Evolutionary conservation across 1,284 basidiomycete genomes (phyloP).

Genomic region (Grifola frondosa): DNA sequence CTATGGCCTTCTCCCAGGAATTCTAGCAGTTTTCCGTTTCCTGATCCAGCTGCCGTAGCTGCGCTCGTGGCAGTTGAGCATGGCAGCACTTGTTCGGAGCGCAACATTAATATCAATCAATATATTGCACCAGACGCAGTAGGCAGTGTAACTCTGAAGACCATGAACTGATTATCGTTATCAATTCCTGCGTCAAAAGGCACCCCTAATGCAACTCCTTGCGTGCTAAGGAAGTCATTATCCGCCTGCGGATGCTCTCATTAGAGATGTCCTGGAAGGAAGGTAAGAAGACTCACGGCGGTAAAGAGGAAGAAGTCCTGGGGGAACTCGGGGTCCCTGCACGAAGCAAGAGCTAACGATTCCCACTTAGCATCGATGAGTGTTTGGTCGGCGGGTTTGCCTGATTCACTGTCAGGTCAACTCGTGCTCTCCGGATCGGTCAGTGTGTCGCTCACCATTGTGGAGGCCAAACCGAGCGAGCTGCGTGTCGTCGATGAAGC

Average conservation of each 20-base stretch:
- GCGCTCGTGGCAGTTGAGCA: too few species aligned
- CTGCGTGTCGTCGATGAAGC: conserved; percentile 49
- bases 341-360: conserved; percentile 59
- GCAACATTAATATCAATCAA: too few species aligned
- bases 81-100: too few species aligned
- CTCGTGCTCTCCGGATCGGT: neutral
- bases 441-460: conserved; percentile 35
- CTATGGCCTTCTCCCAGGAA: too few species aligned
- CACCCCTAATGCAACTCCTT: conserved; percentile 54
- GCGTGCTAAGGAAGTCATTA: conserved; percentile 64
- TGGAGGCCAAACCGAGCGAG: conserved; percentile 65
- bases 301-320: conserved; percentile 71
- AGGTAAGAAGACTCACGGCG: conserved; percentile 37
- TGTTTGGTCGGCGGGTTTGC: conserved; percentile 45
- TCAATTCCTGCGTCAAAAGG: conserved; percentile 56
- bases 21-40: too few species aligned
- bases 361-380: conserved; percentile 72
- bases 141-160: conserved; percentile 66
- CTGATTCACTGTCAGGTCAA: too few species aligned
- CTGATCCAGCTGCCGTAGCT: too few species aligned
- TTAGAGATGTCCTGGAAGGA: neutral
- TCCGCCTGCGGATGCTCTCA: conserved; percentile 42
- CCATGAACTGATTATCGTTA: conserved; percentile 65
- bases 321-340: conserved; percentile 46
- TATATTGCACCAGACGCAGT: conserved; percentile 22